These are phyloP conservation scores for Asterophora parasitica DNA, from an alignment of 768 basidiomycete genomes.

Conservation along the genomic window DNA sequence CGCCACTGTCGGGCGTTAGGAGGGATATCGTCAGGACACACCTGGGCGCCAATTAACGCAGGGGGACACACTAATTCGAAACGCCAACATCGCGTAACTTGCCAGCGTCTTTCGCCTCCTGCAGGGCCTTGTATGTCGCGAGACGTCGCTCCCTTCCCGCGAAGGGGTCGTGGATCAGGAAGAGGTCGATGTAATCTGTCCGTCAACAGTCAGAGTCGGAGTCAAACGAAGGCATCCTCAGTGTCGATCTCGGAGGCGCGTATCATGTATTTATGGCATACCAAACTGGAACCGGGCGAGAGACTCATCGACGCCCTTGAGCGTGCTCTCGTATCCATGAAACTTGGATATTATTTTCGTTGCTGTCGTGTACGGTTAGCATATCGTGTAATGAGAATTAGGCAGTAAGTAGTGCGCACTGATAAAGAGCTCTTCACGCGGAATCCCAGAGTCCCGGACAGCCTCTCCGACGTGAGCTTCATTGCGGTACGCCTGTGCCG, in stretches of 20 bases:
- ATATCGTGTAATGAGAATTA: not conserved
- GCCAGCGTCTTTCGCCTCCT: conserved; percentile 56
- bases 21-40: not conserved
- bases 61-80: conserved; percentile 66
- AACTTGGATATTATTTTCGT: conserved; percentile 56
- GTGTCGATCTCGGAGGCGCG: no score
- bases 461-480: conserved; percentile 60
- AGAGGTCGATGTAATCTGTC: conserved; percentile 53
- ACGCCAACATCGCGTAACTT: conserved; percentile 75
- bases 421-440: conserved; percentile 62
- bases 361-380: conserved; percentile 33
- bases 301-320: conserved; percentile 56
- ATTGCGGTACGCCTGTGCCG: conserved; percentile 66
- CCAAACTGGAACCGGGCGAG: conserved; percentile 56
- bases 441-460: conserved; percentile 49
- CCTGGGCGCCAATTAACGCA: no score
- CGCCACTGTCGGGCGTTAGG: conserved; percentile 35
- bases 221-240: not conserved
- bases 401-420: conserved; percentile 44
- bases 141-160: conserved; percentile 61
- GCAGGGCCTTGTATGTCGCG: conserved; percentile 66
- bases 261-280: no score
- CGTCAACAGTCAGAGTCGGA: not conserved
- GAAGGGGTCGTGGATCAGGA: conserved; percentile 71
- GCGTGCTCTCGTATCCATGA: conserved; percentile 61